phyloP scores from a whole-genome alignment of 2,329 filamentous ascomycete species.

The Exophiala sp. region DNA sequence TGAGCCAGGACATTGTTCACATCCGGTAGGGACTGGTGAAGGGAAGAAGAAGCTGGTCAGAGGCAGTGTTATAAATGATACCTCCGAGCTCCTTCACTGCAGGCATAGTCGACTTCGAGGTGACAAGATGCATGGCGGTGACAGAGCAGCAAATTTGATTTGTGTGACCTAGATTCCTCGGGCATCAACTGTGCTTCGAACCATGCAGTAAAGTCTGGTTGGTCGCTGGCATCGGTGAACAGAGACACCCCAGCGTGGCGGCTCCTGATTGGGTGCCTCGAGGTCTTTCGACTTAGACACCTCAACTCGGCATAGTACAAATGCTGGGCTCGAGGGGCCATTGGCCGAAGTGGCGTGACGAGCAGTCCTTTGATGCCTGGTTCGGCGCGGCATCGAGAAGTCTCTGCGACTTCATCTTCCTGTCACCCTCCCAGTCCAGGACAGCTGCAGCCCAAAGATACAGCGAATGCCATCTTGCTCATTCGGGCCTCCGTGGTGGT shows the following conservation, averaged over 20 bases:
- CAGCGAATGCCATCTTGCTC: background rate
- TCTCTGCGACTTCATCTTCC: background rate
- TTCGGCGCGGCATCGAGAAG: background rate
- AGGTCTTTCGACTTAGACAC: background rate
- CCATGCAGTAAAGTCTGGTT: conserved; percentile 13
- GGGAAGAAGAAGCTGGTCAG: background rate
- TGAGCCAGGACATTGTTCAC: conserved; percentile 12
- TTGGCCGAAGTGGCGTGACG: background rate
- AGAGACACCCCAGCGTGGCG: conserved; percentile 19
- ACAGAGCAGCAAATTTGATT: conserved; percentile 12
- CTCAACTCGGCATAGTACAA: background rate
- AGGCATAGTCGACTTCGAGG: background rate
- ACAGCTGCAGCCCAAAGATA: no score
- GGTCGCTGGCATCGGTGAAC: conserved; percentile 17
- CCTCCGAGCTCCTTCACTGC: background rate
- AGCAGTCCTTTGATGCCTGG: background rate
- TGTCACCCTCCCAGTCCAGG: no score
- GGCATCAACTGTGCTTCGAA: conserved; percentile 20
- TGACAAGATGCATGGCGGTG: conserved; percentile 9
- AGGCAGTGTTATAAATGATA: background rate
- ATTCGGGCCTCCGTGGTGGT: background rate
- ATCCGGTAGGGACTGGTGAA: background rate
- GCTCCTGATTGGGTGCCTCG: conserved; percentile 20
- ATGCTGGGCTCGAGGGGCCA: background rate
- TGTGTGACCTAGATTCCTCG: conserved; percentile 18